Percentiles rank a stretch among this genome's conserved stretches.
Evolutionary conservation across 257 asterid species (phyloP).

Genomic region (Plectranthus barbatus): DNA sequence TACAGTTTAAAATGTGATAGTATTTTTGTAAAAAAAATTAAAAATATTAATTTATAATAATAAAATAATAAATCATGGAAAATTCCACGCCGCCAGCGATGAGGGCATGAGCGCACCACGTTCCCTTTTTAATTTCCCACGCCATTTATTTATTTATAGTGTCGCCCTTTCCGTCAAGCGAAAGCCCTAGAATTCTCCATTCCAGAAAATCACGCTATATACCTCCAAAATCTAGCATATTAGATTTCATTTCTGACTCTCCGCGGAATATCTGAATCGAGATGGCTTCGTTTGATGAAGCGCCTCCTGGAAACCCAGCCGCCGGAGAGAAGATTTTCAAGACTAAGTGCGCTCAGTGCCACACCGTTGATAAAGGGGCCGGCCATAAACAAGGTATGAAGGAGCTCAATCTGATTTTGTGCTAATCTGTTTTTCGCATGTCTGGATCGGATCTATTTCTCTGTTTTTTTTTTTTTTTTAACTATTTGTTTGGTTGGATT

Average conservation of each 20-base stretch:
- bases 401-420: background rate
- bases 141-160: constrained; percentile 10
- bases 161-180: background rate
- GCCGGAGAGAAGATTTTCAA: constrained; percentile 72
- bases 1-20: too few species aligned
- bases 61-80: too few species aligned
- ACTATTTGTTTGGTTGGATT: constrained; percentile 4
- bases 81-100: constrained; percentile 14
- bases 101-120: constrained; percentile 20
- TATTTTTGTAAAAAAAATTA: background rate
- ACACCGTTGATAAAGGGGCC: constrained; percentile 73
- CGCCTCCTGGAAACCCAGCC: constrained; percentile 56
- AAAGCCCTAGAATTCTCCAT: background rate
- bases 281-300: constrained; percentile 62
- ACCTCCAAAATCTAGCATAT: background rate
- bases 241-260: background rate
- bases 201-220: background rate
- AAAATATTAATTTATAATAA: too few species aligned
- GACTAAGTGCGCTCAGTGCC: constrained; percentile 84
- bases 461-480: background rate
- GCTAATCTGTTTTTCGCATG: background rate
- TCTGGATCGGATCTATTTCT: constrained; percentile 13
- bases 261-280: background rate
- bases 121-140: constrained; percentile 8
- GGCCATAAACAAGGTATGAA: constrained; percentile 76